These are phyloP conservation scores for Panellus pusillus DNA, from an alignment of 768 basidiomycete genomes.

Conservation along the genomic window DNA sequence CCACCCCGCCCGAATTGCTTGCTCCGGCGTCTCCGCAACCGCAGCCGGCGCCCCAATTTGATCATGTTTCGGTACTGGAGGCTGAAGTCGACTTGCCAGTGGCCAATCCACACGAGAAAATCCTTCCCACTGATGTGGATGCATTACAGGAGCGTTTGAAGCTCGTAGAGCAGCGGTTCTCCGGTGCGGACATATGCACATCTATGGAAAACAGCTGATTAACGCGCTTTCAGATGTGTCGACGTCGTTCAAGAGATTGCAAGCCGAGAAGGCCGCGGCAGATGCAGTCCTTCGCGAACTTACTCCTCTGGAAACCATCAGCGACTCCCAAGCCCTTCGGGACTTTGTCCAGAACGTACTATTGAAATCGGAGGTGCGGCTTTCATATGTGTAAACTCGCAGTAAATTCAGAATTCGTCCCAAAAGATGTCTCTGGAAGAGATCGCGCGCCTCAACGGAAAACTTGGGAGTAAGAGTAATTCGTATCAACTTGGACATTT, in stretches of 20 bases:
- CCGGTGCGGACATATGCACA: slow-evolving; percentile 43
- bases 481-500: not conserved
- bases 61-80: slow-evolving; percentile 7
- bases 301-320: slow-evolving; percentile 67
- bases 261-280: slow-evolving; percentile 67
- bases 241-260: slow-evolving; percentile 72
- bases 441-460: slow-evolving; percentile 69
- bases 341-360: slow-evolving; percentile 70
- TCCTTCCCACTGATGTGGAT: slow-evolving; percentile 42
- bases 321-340: slow-evolving; percentile 65
- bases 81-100: not conserved
- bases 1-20: not conserved
- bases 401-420: not conserved
- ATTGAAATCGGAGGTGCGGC: slow-evolving; percentile 68
- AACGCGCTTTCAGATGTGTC: slow-evolving; percentile 62
- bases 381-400: not conserved
- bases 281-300: slow-evolving; percentile 69
- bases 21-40: slow-evolving; percentile 7
- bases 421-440: slow-evolving; percentile 72
- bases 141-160: slow-evolving; percentile 63
- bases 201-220: not conserved
- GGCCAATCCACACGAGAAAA: not conserved
- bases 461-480: slow-evolving; percentile 64
- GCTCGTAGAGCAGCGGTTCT: slow-evolving; percentile 75
- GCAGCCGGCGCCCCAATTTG: not conserved